These are phyloP conservation scores for Penicillium sp. DNA, from an alignment of 2,329 filamentous ascomycete genomes.

Conservation along the genomic window DNA sequence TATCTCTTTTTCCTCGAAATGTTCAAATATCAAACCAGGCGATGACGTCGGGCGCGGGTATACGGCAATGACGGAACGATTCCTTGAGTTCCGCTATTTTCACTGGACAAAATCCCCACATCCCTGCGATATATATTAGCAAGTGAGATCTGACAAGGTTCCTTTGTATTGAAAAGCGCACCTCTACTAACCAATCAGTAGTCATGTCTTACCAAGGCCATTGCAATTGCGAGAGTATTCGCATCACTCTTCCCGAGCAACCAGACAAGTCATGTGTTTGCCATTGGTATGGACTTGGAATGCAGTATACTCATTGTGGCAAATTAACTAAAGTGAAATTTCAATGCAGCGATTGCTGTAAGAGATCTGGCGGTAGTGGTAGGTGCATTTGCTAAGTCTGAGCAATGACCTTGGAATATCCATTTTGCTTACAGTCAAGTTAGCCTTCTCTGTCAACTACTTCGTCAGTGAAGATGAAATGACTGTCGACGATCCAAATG, in stretches of 20 bases:
- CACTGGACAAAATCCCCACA: background rate
- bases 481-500: conserved; percentile 12
- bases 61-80: background rate
- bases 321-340: background rate
- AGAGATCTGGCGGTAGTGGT: conserved; percentile 17
- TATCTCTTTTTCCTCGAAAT: too few relatives aligned
- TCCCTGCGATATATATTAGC: background rate
- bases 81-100: background rate
- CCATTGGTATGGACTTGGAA: conserved; percentile 15
- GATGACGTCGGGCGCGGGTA: background rate
- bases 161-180: background rate
- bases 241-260: conserved; percentile 16
- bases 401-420: background rate
- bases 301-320: background rate
- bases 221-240: conserved; percentile 21
- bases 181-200: background rate
- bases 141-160: background rate
- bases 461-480: conserved; percentile 13
- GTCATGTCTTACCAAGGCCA: conserved; percentile 20
- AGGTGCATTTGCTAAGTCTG: background rate
- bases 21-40: background rate
- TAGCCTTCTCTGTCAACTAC: conserved; percentile 24
- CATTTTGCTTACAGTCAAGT: background rate
- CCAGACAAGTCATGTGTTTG: conserved; percentile 15
- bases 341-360: conserved; percentile 15